Evolutionary conservation across 108 stramenopile species (phyloP).

Genomic region (Nannochloropsis salina): DNA sequence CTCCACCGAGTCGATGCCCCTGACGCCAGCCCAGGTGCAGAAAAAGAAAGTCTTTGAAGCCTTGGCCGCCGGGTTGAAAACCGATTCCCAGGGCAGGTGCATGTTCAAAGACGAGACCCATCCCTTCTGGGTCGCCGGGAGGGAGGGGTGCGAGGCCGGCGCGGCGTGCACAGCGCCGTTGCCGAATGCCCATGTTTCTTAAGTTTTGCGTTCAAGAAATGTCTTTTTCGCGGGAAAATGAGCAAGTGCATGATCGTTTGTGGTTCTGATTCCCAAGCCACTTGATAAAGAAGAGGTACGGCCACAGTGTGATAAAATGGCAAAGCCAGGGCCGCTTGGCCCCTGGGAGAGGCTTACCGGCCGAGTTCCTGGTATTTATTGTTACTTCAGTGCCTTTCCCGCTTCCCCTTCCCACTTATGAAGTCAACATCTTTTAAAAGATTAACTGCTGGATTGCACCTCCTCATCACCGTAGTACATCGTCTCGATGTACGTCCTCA

Average conservation of each 20-base stretch:
- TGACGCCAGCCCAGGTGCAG: slow-evolving; percentile 70
- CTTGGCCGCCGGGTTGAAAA: slow-evolving; percentile 71
- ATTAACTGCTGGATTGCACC: background rate
- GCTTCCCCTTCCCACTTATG: too few species aligned
- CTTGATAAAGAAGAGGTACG: too few species aligned
- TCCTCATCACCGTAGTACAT: background rate
- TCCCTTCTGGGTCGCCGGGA: background rate
- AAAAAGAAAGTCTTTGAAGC: slow-evolving; percentile 91
- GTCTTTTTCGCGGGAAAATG: too few species aligned
- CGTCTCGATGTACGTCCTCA: background rate
- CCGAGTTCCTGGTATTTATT: too few species aligned
- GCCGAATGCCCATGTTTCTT: background rate
- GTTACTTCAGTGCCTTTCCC: too few species aligned
- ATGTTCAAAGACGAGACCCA: background rate
- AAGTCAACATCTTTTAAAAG: too few species aligned
- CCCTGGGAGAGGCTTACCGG: too few species aligned
- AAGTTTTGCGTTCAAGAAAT: background rate
- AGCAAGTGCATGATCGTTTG: too few species aligned
- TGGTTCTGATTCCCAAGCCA: too few species aligned
- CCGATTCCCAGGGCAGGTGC: slow-evolving; percentile 61
- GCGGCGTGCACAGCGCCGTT: background rate
- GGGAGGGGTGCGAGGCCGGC: background rate
- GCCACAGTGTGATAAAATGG: too few species aligned
- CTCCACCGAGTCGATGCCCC: slow-evolving; percentile 64
- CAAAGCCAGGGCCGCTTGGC: too few species aligned